These are phyloP conservation scores for Acanthamoeba triangularis DNA, from an alignment of 208 protist genomes.

Conservation along the genomic window DNA sequence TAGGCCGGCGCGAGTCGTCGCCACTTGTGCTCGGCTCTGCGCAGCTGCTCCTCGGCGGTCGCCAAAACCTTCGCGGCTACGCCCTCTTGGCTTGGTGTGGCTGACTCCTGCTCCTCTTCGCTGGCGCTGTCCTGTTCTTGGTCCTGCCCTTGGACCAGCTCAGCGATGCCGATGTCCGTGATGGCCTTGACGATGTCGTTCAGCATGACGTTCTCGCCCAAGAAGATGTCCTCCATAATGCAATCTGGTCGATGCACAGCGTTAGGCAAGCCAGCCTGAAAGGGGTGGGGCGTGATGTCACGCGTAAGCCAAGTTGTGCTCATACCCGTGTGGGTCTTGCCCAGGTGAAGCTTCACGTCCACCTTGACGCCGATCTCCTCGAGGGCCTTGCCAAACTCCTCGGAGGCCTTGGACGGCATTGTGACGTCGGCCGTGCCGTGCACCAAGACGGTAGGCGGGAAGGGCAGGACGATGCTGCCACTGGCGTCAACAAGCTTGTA, in stretches of 20 bases:
- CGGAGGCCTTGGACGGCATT: conserved; percentile 27
- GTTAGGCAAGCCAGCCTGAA: not conserved
- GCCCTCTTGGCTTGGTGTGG: not conserved
- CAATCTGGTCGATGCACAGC: not conserved
- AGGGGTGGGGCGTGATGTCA: no score
- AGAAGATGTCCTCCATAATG: conserved; percentile 72
- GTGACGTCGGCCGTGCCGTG: conserved; percentile 62
- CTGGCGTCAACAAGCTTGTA: not conserved
- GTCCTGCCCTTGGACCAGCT: not conserved
- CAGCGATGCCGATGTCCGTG: no score
- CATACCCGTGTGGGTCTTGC: conserved; percentile 68
- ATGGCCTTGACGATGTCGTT: conserved; percentile 40
- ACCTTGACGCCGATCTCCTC: not conserved
- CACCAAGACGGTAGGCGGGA: conserved; percentile 17
- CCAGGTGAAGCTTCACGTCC: not conserved
- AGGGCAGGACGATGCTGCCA: not conserved
- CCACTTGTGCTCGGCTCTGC: not conserved
- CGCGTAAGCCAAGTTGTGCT: not conserved
- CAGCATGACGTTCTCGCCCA: conserved; percentile 49
- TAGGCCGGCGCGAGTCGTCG: not conserved
- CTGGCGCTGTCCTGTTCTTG: not conserved
- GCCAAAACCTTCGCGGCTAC: not conserved
- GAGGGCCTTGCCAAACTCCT: conserved; percentile 33
- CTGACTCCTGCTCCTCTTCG: not conserved
- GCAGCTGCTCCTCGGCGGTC: not conserved